Evolutionary conservation across 1,284 basidiomycete species (phyloP).

Genomic region (Puccinia hordei): DNA sequence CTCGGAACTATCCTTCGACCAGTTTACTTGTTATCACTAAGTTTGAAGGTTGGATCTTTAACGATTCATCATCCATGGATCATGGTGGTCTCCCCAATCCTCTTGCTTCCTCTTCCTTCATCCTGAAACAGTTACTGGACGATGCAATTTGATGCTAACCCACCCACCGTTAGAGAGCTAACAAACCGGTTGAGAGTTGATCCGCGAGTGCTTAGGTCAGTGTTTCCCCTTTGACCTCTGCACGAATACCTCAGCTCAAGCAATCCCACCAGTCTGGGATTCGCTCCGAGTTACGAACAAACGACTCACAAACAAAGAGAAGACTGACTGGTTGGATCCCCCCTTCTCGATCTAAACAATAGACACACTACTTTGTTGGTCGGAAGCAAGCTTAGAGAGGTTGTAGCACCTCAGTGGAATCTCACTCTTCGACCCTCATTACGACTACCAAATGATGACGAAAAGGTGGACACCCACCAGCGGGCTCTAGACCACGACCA

Average conservation of each 20-base stretch:
- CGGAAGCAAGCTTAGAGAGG: conserved; percentile 36
- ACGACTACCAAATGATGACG: conserved; percentile 31
- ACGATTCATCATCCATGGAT: conserved; percentile 4
- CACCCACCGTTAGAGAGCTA: conserved; percentile 54
- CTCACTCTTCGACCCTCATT: conserved; percentile 31
- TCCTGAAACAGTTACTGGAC: conserved; percentile 54
- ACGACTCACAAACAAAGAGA: conserved; percentile 27
- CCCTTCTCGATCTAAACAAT: neutral
- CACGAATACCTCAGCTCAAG: neutral
- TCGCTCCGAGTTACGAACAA: neutral
- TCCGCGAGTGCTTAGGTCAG: conserved; percentile 55
- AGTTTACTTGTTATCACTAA: neutral
- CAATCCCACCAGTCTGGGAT: neutral
- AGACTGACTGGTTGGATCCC: neutral
- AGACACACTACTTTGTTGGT: conserved; percentile 45
- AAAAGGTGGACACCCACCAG: conserved; percentile 39
- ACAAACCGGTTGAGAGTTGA: conserved; percentile 54
- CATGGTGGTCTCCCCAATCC: neutral
- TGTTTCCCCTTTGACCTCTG: neutral
- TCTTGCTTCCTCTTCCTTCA: neutral
- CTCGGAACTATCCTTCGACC: neutral
- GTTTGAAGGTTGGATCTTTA: neutral
- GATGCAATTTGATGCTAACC: conserved; percentile 56
- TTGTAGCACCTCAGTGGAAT: conserved; percentile 38
- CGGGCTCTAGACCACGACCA: conserved; percentile 40